Conservation (phyloP, 2,329 filamentous ascomycete genomes). For the Beauveria sp. region DNA sequence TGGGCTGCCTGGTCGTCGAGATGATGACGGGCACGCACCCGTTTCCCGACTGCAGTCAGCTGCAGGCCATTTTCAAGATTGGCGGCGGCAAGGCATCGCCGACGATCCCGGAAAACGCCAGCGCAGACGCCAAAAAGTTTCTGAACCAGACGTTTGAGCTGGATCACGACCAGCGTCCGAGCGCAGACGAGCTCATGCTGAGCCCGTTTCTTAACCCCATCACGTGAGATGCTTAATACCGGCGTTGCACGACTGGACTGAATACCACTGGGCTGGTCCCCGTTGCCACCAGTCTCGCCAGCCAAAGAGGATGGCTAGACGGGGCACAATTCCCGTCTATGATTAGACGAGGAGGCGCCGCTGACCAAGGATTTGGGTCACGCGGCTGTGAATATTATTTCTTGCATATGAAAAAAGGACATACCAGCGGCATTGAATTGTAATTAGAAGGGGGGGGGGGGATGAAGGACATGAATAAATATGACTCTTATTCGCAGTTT, state of each 20-base stretch:
- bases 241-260: neutral
- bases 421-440: neutral
- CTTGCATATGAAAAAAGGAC: neutral
- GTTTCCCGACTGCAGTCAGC: slow-evolving; percentile 92
- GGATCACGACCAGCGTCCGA: slow-evolving; percentile 86
- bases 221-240: slow-evolving; percentile 34
- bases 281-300: neutral
- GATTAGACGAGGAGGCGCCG: neutral
- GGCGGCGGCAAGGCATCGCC: slow-evolving; percentile 80
- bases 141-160: slow-evolving; percentile 88
- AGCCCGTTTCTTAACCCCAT: slow-evolving; percentile 75
- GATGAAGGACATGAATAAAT: slow-evolving; percentile 1
- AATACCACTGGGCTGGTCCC: slow-evolving; percentile 4
- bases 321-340: neutral
- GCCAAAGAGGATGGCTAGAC: neutral
- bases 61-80: slow-evolving; percentile 98
- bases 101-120: slow-evolving; percentile 79
- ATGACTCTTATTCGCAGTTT: neutral
- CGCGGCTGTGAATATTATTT: slow-evolving; percentile 1
- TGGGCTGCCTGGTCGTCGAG: slow-evolving; percentile 93
- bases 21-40: slow-evolving; percentile 98
- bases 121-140: slow-evolving; percentile 76
- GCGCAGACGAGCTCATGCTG: slow-evolving; percentile 80
- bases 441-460: slow-evolving; percentile 2
- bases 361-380: neutral